Evolutionary conservation across 768 basidiomycete species (phyloP), one percentile per base, ranked within the genome.

Genomic region (Mrakia hoshinonis): DNA sequence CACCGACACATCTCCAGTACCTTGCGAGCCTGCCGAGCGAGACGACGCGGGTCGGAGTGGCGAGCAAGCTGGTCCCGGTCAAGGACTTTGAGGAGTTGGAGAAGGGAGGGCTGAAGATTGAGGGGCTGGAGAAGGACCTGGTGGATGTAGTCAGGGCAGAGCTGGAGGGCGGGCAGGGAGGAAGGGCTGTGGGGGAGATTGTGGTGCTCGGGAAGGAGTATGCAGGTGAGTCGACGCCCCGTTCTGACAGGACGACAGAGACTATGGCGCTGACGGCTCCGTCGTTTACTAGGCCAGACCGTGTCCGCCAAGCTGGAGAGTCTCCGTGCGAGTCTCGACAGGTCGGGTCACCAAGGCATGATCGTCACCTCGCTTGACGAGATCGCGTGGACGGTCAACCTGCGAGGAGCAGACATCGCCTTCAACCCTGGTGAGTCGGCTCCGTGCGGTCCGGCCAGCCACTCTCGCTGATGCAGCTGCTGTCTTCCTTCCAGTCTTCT

Each of bases 351-450:
- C n/a, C 75, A 77, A 26, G 92, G 89, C 1, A 79, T 90, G 51
- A 87, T 95, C 0, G 84, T 97, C 4, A 88, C 84, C n/a, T 87
- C 89, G 83, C 85, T 98, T 26, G 95, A 98, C 78, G 95, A 98
- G 78, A 86, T 95, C 63, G 92, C 92, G 0, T 98, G 79, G 78
- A 39, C 77, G 52, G 78, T 79, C 75, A 80, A 97, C 79, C 82
- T 99, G 39, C 87, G 95, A 73, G 94, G 93, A 0, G 85, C 87
- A 2, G 95, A 97, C 77, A 94, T 98, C 76, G 87, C 87, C 43
- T 97, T 85, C 81, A 98, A 96, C 73, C 88, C 88, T 4, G 86
- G 86, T 83, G 73, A 39, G 75, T 47, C 43, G 1, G n/a, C n/a
- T n/a, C n/a, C n/a, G n/a, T n/a, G n/a, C n/a, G n/a, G n/a, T n/a